Base-by-base conservation (phyloP, 306 rosid species). In the Styphnolobium japonicum region DNA sequence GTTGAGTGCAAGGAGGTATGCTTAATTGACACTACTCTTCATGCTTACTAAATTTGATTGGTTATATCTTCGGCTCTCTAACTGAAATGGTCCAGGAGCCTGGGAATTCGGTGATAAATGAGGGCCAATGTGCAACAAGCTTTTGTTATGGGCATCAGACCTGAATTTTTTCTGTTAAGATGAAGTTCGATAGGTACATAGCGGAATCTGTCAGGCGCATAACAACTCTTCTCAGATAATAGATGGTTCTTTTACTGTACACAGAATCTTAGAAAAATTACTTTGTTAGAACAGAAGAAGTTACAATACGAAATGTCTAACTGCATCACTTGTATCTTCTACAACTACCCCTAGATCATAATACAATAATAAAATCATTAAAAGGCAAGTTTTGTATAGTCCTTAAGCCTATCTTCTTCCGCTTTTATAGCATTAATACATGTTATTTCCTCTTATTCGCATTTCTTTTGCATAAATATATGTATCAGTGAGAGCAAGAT, bases 51-150 rank as follows among this genome's bases (percentile, higher is more conserved):
- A 21, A 52, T 52, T 78, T 34, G 34, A 22, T 45, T 76, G 53
- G 40, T 63, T 76, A 39, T 58, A 55, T 66, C 2, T 7, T 64
- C 7, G 11, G 6, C 57, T 60, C 52, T 76, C 57, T 45, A 36
- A 58, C 75, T 84, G 21, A 79, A 79, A 78, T 55, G 73, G 36
- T 57, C 67, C 97, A 91, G 97, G 92, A 85, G 88, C 81, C 62
- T 81, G 84, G 92, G 96, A 68, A 85, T 95, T 76, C 90, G 89
- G 83, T 91, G 86, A 87, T 49, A 55, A 80, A 73, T 8, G 31
- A 45, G 39, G 15, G 74, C 55, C 52, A 53, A 67, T 48, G 52
- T 75, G 79, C 75, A 45, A 64, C 27, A 62, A 73, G 67, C 82
- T 67, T 82, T 77, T 69, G 71, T 42, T 48, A 42, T 51, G 66